A percentile compares a stretch with the other conserved stretches of the same genome.
These are phyloP conservation scores for Sporisorium exsertum DNA, from an alignment of 1,284 basidiomycete genomes.

Conservation along the genomic window DNA sequence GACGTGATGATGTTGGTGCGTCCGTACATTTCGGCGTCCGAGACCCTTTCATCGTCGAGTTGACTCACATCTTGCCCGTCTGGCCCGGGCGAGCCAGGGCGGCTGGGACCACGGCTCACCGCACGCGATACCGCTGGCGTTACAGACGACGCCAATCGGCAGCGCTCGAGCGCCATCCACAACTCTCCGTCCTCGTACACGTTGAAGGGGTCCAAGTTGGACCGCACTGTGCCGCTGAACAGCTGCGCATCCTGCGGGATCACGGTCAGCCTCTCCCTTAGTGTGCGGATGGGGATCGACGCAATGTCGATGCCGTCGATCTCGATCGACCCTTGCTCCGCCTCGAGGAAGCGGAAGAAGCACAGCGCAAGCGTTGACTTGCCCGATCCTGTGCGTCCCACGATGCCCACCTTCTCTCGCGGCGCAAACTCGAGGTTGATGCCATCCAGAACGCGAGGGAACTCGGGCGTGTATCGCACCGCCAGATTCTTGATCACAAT, in stretches of 20 bases:
- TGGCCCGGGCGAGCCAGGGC: constrained; percentile 40
- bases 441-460: constrained; percentile 63
- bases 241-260: constrained; percentile 84
- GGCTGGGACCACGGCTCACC: constrained; percentile 47
- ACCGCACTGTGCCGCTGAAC: constrained; percentile 66
- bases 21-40: constrained; percentile 49
- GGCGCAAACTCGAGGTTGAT: constrained; percentile 65
- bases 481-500: constrained; percentile 66
- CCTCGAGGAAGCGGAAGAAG: constrained; percentile 95
- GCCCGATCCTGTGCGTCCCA: constrained; percentile 80
- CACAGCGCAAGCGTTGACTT: constrained; percentile 90
- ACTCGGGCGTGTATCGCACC: constrained; percentile 67
- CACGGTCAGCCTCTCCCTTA: constrained; percentile 84
- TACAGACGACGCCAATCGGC: constrained; percentile 69
- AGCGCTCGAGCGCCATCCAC: constrained; percentile 72
- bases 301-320: constrained; percentile 91
- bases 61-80: constrained; percentile 12
- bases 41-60: constrained; percentile 12
- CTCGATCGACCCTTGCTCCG: constrained; percentile 80
- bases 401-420: constrained; percentile 68
- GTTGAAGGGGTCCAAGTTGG: constrained; percentile 75
- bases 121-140: constrained; percentile 41
- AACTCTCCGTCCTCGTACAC: constrained; percentile 78
- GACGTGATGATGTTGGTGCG: constrained; percentile 71
- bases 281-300: constrained; percentile 84